Base-by-base conservation (phyloP, 148 eudicot species). In the Agrostemma githago region DNA sequence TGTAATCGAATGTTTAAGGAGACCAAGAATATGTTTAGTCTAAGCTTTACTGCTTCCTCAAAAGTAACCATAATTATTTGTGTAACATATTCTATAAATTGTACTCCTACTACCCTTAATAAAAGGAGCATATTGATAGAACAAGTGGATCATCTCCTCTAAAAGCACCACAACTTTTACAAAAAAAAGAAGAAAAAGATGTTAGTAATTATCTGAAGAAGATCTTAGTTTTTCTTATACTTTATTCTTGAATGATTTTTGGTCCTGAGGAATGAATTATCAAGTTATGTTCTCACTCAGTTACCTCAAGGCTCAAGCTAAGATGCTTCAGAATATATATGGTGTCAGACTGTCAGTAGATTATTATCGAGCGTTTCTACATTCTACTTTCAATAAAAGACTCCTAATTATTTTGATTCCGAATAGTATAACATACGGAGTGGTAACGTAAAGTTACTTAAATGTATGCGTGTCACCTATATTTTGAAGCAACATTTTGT, bases 171-270 rank as follows among this genome's bases (percentile, higher is more conserved):
- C 44, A 67, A 37, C 60, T 72, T 57, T 38, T 40, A 60, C 66
- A 10, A 19, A 6, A 9, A 19, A 6, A n/a, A n/a, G n/a, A n/a
- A n/a, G n/a, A n/a, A 59, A 71, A 59, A 7, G 6, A 21, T 62
- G 68, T 74, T 26, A 26, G 34, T 26, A 26, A 26, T 26, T 74
- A 48, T 74, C 61, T 15, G 20, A 16, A 74, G 5, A 21, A 74
- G 60, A 74, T 74, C 58, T 66, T 46, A 51, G 12, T 43, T 73
- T n/a, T n/a, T 62, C n/a, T 43, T 56, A 9, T 15, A 75, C 63
- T 43, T 41, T 72, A 60, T 72, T 68, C 78, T 76, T 21, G 16
- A 67, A 57, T 68, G 11, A 2, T 75, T 63, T 75, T 67, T 67
- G 78, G 73, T 68, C 64, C 59, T 74, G 0, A 11, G 14, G 19